phyloP scores from a whole-genome alignment of 1,284 basidiomycete genomes.

The Malassezia restricta region DNA sequence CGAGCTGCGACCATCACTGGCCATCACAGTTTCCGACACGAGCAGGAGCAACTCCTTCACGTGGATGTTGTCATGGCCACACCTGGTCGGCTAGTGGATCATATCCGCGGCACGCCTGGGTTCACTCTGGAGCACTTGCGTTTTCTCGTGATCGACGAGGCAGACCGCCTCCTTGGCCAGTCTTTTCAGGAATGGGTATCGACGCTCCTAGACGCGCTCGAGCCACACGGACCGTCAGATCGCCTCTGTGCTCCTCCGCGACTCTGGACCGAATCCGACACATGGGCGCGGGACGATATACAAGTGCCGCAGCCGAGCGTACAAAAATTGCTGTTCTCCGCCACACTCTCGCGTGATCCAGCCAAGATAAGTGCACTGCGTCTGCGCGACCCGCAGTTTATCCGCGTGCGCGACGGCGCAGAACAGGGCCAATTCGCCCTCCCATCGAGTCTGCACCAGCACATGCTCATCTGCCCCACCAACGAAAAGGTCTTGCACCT shows the following conservation, averaged over 20 bases:
- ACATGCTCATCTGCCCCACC: constrained; percentile 69
- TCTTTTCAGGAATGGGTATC: constrained; percentile 84
- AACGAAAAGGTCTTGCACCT: constrained; percentile 77
- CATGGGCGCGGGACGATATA: constrained; percentile 14
- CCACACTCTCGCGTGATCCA: constrained; percentile 86
- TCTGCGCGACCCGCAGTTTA: constrained; percentile 71
- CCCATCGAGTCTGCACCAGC: constrained; percentile 43
- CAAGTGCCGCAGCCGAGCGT: constrained; percentile 48
- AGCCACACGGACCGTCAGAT: background rate
- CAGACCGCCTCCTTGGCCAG: constrained; percentile 82
- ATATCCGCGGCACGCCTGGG: constrained; percentile 67
- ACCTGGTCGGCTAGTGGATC: constrained; percentile 86
- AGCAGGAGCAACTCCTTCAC: constrained; percentile 32
- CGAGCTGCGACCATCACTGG: constrained; percentile 54
- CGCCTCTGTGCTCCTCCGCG: background rate
- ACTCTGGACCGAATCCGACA: background rate
- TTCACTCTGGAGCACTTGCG: constrained; percentile 87
- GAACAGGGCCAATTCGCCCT: constrained; percentile 52
- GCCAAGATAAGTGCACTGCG: constrained; percentile 74
- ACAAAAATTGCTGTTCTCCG: constrained; percentile 92
- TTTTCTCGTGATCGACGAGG: constrained; percentile 94
- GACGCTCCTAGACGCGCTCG: constrained; percentile 23
- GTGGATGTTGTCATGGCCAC: constrained; percentile 91
- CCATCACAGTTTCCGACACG: constrained; percentile 40
- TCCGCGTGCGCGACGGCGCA: constrained; percentile 61